Evolutionary conservation across 2,329 filamentous ascomycete species (phyloP).

Genomic region (Pseudogymnoascus sp.): DNA sequence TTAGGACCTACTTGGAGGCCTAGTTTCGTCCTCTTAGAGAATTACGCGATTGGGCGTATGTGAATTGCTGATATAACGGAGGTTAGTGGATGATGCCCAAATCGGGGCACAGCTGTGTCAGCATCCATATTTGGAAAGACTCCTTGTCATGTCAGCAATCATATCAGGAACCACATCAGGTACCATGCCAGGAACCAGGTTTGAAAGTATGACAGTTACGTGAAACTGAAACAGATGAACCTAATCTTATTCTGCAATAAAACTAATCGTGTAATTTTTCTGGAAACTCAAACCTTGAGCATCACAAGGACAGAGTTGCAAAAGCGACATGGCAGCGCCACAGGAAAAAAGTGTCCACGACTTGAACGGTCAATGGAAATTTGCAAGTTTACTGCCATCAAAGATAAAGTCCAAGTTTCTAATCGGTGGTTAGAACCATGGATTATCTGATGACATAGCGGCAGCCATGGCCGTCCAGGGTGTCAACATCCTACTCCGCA

Average conservation of each 20-base stretch:
- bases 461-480: background rate
- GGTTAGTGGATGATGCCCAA: background rate
- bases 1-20: background rate
- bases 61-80: background rate
- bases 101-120: background rate
- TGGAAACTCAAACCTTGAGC: background rate
- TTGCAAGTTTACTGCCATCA: background rate
- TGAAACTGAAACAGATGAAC: background rate
- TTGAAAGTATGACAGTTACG: too few species aligned
- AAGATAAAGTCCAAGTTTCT: background rate
- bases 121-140: background rate
- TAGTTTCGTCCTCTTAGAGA: background rate
- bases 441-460: background rate
- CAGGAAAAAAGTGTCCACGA: background rate
- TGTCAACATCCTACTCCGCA: background rate
- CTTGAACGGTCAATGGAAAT: background rate
- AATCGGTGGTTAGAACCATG: background rate
- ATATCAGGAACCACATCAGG: background rate
- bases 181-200: background rate
- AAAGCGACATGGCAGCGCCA: background rate
- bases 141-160: background rate
- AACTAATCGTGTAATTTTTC: background rate
- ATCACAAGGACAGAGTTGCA: background rate
- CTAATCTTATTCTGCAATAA: background rate
- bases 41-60: background rate